Evolutionary conservation across 768 basidiomycete genomes (phyloP).

Genomic region (Hygrophorus russula): DNA sequence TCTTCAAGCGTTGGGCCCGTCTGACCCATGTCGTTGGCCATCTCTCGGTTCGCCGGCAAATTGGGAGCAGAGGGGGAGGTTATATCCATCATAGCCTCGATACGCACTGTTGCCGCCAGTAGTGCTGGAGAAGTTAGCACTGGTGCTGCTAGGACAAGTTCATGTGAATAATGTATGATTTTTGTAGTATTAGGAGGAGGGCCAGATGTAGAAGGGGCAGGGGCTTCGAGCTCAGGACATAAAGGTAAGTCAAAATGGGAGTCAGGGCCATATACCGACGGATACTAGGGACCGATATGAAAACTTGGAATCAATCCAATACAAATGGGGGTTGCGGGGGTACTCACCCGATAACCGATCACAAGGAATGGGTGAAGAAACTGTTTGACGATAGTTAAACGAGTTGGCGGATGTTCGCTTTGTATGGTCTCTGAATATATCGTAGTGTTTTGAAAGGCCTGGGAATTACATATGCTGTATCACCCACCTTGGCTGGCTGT

Average conservation of each 20-base stretch:
- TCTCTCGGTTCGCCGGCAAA: slow-evolving; percentile 24
- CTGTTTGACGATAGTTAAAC: slow-evolving; percentile 17
- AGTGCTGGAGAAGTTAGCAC: slow-evolving; percentile 28
- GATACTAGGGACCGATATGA: slow-evolving; percentile 18
- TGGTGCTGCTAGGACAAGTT: slow-evolving; percentile 29
- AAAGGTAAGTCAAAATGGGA: slow-evolving; percentile 31
- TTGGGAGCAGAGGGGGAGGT: slow-evolving; percentile 13
- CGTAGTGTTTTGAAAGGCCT: background rate
- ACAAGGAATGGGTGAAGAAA: slow-evolving; percentile 29
- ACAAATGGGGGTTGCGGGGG: background rate
- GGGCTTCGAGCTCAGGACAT: slow-evolving; percentile 15
- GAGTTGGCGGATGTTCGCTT: slow-evolving; percentile 17
- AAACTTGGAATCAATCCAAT: slow-evolving; percentile 3
- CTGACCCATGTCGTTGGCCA: slow-evolving; percentile 18
- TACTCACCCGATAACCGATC: slow-evolving; percentile 28
- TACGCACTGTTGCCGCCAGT: slow-evolving; percentile 22
- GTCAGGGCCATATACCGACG: slow-evolving; percentile 33
- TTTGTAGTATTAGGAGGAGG: slow-evolving; percentile 20
- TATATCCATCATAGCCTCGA: slow-evolving; percentile 21
- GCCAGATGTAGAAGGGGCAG: slow-evolving; percentile 15
- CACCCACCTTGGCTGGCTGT: slow-evolving; percentile 25
- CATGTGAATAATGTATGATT: slow-evolving; percentile 29
- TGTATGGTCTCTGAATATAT: slow-evolving; percentile 21
- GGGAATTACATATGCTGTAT: background rate
- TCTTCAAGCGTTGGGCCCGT: slow-evolving; percentile 28